A percentile compares a stretch with the other conserved stretches of the same genome.
Evolutionary conservation across 768 basidiomycete species (phyloP).

Genomic region (Coprinellus aureogranulatus): DNA sequence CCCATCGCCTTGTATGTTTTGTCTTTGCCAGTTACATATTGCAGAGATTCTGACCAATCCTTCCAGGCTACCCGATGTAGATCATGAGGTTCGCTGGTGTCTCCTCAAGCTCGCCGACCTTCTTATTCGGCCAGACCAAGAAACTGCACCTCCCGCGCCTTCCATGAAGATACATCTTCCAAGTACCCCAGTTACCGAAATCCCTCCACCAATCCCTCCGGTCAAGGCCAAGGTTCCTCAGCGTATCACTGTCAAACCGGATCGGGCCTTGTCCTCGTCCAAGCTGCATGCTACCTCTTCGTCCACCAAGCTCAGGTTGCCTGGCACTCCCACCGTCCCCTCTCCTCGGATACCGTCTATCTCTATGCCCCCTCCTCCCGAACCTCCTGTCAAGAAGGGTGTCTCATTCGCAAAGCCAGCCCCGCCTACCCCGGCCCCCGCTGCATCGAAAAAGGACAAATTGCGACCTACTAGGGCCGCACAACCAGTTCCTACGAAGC

Average conservation of each 20-base stretch:
- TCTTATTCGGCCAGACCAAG: conserved; percentile 77
- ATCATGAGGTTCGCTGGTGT: conserved; percentile 89
- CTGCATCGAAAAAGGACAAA: conserved; percentile 22
- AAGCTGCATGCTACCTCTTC: conserved; percentile 40
- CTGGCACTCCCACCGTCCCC: conserved; percentile 29
- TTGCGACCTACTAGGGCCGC: neutral
- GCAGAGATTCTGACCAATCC: conserved; percentile 2
- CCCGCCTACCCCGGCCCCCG: conserved; percentile 10
- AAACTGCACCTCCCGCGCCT: conserved; percentile 83
- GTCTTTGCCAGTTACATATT: conserved; percentile 23
- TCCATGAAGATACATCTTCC: conserved; percentile 83
- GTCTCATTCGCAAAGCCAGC: conserved; percentile 38
- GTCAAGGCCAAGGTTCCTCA: conserved; percentile 47
- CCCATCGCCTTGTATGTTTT: conserved; percentile 69
- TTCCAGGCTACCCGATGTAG: conserved; percentile 66
- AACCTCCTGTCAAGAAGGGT: conserved; percentile 30
- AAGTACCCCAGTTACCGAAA: conserved; percentile 66
- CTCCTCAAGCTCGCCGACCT: conserved; percentile 90
- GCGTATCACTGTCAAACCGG: conserved; percentile 34
- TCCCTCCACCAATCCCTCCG: conserved; percentile 51
- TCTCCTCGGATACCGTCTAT: conserved; percentile 25
- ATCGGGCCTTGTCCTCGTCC: too few relatives aligned
- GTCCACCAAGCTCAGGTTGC: conserved; percentile 56
- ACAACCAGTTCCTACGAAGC: conserved; percentile 18
- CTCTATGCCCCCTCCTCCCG: conserved; percentile 28